Percentiles rank a stretch among this genome's conserved stretches.
Evolutionary conservation across 176 grass and related monocot genomes (phyloP).

Genomic region (Neostapfia colusana): DNA sequence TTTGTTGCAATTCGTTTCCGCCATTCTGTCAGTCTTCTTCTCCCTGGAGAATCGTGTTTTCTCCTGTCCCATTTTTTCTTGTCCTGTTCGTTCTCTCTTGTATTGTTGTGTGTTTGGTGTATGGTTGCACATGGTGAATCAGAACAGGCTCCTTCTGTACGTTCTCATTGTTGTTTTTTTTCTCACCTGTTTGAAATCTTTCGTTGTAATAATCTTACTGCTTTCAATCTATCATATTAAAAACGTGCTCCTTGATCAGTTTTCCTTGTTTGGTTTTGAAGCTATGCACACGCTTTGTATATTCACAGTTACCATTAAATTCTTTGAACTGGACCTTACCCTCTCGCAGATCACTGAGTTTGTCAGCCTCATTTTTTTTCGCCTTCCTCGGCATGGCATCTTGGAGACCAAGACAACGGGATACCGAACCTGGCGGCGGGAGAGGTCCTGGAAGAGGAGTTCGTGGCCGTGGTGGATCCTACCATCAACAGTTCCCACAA

Average conservation of each 20-base stretch:
- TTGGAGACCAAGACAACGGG: conserved; percentile 34
- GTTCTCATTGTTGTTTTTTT: neutral
- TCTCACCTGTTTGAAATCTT: neutral
- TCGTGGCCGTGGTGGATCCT: conserved; percentile 7
- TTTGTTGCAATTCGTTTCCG: neutral
- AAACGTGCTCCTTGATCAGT: neutral
- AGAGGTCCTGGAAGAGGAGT: conserved; percentile 36
- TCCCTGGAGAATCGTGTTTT: neutral
- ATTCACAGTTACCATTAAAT: conserved; percentile 8
- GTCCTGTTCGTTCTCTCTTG: neutral
- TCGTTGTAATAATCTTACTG: neutral
- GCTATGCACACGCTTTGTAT: neutral
- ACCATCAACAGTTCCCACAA: conserved; percentile 34
- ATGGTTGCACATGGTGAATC: neutral
- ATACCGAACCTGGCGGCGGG: conserved; percentile 42
- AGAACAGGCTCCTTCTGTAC: neutral
- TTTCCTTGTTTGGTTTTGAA: conserved; percentile 1
- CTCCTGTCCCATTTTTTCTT: neutral
- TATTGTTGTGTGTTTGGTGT: neutral
- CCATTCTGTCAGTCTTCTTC: neutral
- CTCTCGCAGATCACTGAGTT: conserved; percentile 22
- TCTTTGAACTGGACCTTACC: conserved; percentile 11
- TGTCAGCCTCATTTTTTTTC: neutral
- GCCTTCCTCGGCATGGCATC: conserved; percentile 50
- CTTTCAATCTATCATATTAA: neutral